These are phyloP conservation scores for Alternaria angustiovoidea DNA, from an alignment of 2,329 filamentous ascomycete species.

Conservation along the genomic window DNA sequence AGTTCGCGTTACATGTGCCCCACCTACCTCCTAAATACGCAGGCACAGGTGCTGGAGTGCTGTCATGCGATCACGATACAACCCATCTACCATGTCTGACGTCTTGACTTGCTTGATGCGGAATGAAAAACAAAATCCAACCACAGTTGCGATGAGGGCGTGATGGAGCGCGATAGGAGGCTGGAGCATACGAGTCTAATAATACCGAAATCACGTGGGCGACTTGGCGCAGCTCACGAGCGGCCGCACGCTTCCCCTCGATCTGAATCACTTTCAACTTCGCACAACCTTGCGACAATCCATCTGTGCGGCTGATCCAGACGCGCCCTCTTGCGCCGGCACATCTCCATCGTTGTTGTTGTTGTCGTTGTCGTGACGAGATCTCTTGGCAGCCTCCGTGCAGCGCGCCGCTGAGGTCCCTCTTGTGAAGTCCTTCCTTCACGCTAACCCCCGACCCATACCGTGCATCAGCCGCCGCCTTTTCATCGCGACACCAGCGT, in stretches of 20 bases:
- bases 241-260: conserved; percentile 15
- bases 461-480: conserved; percentile 29
- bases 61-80: conserved; percentile 5
- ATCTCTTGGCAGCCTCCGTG: conserved; percentile 18
- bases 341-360: conserved; percentile 7
- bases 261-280: conserved; percentile 9
- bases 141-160: not conserved
- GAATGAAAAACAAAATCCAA: conserved; percentile 8
- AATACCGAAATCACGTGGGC: conserved; percentile 22
- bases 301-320: not conserved
- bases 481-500: conserved; percentile 22
- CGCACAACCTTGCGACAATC: conserved; percentile 3
- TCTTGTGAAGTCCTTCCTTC: conserved; percentile 23
- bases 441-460: conserved; percentile 22
- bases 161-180: conserved; percentile 9
- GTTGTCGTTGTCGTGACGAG: conserved; percentile 15
- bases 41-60: not conserved
- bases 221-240: conserved; percentile 22
- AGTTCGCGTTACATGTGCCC: conserved; percentile 15
- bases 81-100: not conserved
- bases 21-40: conserved; percentile 4
- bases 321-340: conserved; percentile 15
- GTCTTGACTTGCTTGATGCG: not conserved
- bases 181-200: conserved; percentile 20
- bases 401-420: conserved; percentile 17